Base-by-base conservation (phyloP, 768 basidiomycete genomes). In the Leccinum variicolor region DNA sequence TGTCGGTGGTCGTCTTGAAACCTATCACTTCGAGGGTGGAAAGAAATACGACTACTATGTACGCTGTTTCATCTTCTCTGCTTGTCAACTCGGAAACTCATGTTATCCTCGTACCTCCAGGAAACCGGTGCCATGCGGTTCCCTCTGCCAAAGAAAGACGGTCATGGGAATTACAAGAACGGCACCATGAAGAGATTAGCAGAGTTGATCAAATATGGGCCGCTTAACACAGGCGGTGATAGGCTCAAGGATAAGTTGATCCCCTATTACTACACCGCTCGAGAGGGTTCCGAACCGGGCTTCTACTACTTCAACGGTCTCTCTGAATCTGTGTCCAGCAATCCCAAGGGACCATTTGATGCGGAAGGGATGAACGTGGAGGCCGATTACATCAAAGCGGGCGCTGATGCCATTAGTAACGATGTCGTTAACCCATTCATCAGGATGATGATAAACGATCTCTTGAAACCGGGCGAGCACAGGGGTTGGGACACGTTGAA, bases 51-150 rank as follows among this genome's bases (percentile, higher is more conserved):
- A 78, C 50, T 77, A 79, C 60, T 77, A 67, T 39, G 74, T 76
- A 17, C 54, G 74, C 62, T 9, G 25, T 41, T 36, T 33, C 6
- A 36, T 26, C 17, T 39, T 7, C 21, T n/a, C 45, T 6, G 5
- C 15, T 21, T 26, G 23, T 39, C 8, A 9, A 28, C 43, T 41
- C 48, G 26, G 28, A 41, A 6, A 2, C 33, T 55, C 8, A 61
- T 10, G 31, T 7, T 52, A 25, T 19, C 46, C 1, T 41, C 23
- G 5, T 50, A 25, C n/a, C 3, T 26, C 8, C 49, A 67, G 66
- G 78, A 78, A 54, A 69, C 73, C 26, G 78, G 78, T 0, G 78
- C 77, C 1, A 78, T 78, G 77, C 71, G 78, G 3, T 79, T 64
- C 58, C 68, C 68, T 1, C 43, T 67, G 17, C 66, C 65, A 15